phyloP scores from a whole-genome alignment of 2,329 filamentous ascomycete genomes.

The Paracamarosporium sp. region DNA sequence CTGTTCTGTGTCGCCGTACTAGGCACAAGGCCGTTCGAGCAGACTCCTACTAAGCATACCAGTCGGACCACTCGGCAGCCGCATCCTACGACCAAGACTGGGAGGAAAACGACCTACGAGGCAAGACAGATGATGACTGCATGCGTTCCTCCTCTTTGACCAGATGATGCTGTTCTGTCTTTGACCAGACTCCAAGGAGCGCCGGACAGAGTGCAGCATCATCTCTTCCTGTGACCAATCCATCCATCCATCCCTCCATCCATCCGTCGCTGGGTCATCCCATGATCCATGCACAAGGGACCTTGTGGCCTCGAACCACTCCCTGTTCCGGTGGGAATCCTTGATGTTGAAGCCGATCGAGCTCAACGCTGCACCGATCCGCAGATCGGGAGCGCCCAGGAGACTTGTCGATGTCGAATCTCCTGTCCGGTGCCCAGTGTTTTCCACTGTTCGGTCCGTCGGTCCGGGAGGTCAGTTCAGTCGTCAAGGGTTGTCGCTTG shows the following conservation, averaged over 20 bases:
- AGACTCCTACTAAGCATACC: no score
- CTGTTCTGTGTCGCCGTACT: no score
- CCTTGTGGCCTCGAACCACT: slow-evolving; percentile 18
- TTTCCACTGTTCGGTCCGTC: slow-evolving; percentile 8
- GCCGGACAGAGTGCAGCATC: slow-evolving; percentile 8
- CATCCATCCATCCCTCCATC: not conserved
- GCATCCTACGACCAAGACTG: no score
- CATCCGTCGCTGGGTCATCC: no score
- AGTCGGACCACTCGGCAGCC: no score
- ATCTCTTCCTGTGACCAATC: slow-evolving; percentile 1
- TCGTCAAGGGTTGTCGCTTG: not conserved
- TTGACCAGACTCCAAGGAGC: slow-evolving; percentile 4
- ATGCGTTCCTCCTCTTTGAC: no score
- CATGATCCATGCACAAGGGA: slow-evolving; percentile 7
- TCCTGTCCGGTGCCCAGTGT: slow-evolving; percentile 16
- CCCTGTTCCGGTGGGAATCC: slow-evolving; percentile 13
- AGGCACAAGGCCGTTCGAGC: no score
- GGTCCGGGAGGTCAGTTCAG: not conserved
- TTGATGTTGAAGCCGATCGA: slow-evolving; percentile 12
- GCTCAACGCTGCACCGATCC: slow-evolving; percentile 10
- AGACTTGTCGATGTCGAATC: slow-evolving; percentile 7
- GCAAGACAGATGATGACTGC: no score
- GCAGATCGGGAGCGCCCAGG: slow-evolving; percentile 14
- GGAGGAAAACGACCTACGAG: no score
- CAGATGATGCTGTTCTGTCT: slow-evolving; percentile 7